phyloP scores from a whole-genome alignment of 805 yeast genomes.

The Nakazawaea pomicola region DNA sequence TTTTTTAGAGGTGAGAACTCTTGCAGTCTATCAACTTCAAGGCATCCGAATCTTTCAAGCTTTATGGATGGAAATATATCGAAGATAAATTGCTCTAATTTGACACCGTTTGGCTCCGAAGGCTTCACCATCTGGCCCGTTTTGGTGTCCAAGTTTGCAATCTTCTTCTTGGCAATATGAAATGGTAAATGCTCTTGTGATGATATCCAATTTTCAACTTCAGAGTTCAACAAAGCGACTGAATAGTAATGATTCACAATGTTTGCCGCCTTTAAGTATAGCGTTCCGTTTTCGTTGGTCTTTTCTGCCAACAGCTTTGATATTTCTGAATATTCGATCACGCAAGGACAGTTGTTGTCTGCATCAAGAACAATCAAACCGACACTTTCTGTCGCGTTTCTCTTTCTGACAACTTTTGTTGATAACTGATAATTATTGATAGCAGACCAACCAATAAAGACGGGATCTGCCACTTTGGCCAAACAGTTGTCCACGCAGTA shows the following conservation, averaged over 20 bases:
- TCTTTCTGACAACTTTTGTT: constrained; percentile 92
- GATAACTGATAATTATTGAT: constrained; percentile 65
- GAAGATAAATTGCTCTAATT: constrained; percentile 93
- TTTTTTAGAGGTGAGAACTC: constrained; percentile 96
- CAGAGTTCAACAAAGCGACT: constrained; percentile 57
- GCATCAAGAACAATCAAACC: constrained; percentile 81
- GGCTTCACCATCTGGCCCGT: constrained; percentile 55
- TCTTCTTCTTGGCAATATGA: constrained; percentile 91
- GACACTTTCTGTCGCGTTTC: constrained; percentile 81
- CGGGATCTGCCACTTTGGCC: constrained; percentile 91
- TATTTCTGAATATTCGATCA: constrained; percentile 93
- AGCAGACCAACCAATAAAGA: constrained; percentile 80
- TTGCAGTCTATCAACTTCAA: constrained; percentile 79
- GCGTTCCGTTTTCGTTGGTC: constrained; percentile 53
- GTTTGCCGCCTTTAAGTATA: constrained; percentile 88
- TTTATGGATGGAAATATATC: constrained; percentile 86
- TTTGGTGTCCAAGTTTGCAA: constrained; percentile 48
- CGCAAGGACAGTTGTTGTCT: constrained; percentile 63
- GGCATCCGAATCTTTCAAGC: constrained; percentile 72
- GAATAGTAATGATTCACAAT: constrained; percentile 96
- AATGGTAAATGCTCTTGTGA: constrained; percentile 73
- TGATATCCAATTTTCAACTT: constrained; percentile 66
- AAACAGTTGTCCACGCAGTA: constrained; percentile 94
- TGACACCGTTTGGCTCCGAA: constrained; percentile 80
- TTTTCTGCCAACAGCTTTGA: constrained; percentile 66